Conservation (phyloP, 2,329 filamentous ascomycete genomes). For the Incumbomyces lentus region DNA sequence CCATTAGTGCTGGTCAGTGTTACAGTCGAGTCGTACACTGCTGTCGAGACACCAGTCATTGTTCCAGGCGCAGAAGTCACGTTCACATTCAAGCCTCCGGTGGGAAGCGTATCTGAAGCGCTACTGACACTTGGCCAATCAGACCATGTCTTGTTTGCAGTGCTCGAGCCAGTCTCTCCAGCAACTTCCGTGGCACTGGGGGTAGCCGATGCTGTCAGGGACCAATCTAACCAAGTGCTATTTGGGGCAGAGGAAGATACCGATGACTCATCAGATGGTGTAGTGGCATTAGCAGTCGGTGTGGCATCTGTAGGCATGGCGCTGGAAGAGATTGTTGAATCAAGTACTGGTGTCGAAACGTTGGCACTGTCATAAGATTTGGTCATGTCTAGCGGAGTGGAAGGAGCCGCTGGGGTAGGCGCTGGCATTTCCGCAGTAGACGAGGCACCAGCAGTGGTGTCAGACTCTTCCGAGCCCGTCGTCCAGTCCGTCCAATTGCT, state of each 20-base stretch:
- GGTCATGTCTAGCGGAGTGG: background rate
- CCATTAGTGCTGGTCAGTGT: background rate
- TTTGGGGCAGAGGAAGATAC: background rate
- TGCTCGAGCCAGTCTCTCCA: background rate
- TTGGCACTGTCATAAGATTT: background rate
- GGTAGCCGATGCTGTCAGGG: background rate
- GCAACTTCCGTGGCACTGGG: background rate
- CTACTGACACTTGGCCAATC: background rate
- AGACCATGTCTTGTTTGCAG: background rate
- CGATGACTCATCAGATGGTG: no score
- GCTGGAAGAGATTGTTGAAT: background rate
- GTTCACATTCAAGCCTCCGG: slow-evolving; percentile 1
- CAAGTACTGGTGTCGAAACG: background rate
- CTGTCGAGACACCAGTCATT: background rate
- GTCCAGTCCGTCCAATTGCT: background rate
- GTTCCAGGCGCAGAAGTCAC: slow-evolving; percentile 1
- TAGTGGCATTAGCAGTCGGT: background rate
- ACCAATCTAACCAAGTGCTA: background rate
- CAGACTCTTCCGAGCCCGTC: background rate
- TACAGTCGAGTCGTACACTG: slow-evolving; percentile 1
- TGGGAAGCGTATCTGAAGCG: background rate
- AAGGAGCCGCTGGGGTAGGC: no score
- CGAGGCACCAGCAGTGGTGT: background rate
- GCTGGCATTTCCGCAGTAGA: no score
- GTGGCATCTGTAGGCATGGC: background rate